These are phyloP conservation scores for Apostasia ramifera DNA, from an alignment of 106 monocot genomes.

Conservation along the genomic window DNA sequence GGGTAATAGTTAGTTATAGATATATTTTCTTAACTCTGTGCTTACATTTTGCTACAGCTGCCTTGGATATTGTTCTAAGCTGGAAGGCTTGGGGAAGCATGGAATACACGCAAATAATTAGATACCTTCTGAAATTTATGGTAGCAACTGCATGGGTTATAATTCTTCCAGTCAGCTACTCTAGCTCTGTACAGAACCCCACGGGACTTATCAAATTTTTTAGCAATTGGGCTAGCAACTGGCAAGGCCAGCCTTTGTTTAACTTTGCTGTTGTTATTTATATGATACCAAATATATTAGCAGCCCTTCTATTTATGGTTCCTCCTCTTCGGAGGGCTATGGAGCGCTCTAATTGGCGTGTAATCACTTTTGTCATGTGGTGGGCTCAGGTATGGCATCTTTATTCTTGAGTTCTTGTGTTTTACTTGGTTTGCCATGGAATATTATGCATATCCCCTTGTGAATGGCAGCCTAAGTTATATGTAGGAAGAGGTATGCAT, in stretches of 20 bases:
- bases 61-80: conserved; percentile 83
- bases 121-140: conserved; percentile 77
- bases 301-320: conserved; percentile 78
- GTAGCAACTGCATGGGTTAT: conserved; percentile 83
- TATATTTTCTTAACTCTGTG: too few species aligned
- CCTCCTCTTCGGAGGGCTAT: conserved; percentile 52
- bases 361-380: conserved; percentile 73
- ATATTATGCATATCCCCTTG: neutral
- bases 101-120: conserved; percentile 67
- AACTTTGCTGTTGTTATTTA: conserved; percentile 79
- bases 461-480: conserved; percentile 65
- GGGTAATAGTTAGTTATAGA: too few species aligned
- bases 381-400: conserved; percentile 76
- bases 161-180: conserved; percentile 74
- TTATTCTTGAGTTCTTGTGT: neutral
- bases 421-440: neutral
- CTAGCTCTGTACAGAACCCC: conserved; percentile 79
- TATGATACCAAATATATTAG: conserved; percentile 85
- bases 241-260: conserved; percentile 64
- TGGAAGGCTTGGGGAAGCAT: conserved; percentile 97
- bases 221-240: conserved; percentile 70
- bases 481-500: conserved; percentile 98
- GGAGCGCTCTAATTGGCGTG: conserved; percentile 65
- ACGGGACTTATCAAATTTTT: conserved; percentile 80
- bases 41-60: conserved; percentile 27